phyloP scores from a whole-genome alignment of 2,329 filamentous ascomycete species.

The Neobulgaria alba region DNA sequence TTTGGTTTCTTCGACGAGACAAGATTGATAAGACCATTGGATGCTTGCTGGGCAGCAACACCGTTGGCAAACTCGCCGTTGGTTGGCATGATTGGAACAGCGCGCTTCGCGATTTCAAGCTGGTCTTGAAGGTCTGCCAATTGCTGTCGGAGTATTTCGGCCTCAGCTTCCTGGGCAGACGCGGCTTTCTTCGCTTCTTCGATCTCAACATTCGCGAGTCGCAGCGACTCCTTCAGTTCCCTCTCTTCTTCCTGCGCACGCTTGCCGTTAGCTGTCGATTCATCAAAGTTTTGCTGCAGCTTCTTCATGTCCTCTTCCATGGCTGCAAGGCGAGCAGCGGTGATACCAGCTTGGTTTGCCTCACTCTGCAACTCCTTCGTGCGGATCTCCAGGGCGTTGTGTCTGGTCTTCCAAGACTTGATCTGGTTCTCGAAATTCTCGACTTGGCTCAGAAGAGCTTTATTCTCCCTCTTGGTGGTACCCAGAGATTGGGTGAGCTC shows the following conservation, averaged over 20 bases:
- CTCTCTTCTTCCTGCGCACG: constrained; percentile 92
- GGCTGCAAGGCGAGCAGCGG: constrained; percentile 76
- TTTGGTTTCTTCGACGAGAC: constrained; percentile 97
- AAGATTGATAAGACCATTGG: constrained; percentile 84
- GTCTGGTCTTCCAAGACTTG: constrained; percentile 89
- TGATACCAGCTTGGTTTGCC: constrained; percentile 95
- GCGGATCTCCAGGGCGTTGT: constrained; percentile 80
- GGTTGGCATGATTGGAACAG: constrained; percentile 49
- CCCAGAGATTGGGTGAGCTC: constrained; percentile 92
- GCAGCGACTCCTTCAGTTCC: constrained; percentile 72
- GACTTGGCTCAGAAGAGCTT: constrained; percentile 75
- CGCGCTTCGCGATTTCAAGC: constrained; percentile 74
- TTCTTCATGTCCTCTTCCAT: constrained; percentile 96
- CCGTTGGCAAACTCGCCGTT: constrained; percentile 65
- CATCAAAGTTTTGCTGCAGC: constrained; percentile 79
- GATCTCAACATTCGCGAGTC: constrained; percentile 70
- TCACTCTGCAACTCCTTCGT: constrained; percentile 93
- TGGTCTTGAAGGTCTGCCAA: constrained; percentile 86
- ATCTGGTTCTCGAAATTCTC: constrained; percentile 95
- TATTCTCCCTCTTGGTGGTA: constrained; percentile 91
- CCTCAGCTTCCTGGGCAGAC: constrained; percentile 74
- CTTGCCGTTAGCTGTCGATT: constrained; percentile 84
- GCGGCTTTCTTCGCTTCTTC: constrained; percentile 69
- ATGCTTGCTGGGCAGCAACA: constrained; percentile 41
- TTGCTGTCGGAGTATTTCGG: constrained; percentile 76